Conservation (phyloP, 2,329 filamentous ascomycete genomes). For the Alternaria consortialis region DNA sequence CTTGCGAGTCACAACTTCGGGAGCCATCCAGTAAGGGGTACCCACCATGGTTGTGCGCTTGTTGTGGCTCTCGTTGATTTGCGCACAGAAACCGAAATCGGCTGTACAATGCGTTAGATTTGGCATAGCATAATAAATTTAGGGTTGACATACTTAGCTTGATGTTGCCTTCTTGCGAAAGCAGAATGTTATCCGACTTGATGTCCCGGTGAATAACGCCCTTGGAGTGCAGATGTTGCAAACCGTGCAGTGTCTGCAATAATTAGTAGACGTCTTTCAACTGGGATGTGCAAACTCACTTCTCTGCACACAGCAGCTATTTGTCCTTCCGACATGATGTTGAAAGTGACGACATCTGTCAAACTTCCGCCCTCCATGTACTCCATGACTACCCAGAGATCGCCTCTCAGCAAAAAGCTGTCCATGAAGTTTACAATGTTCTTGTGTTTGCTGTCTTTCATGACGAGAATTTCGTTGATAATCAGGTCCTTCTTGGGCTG, state of each 20-base stretch:
- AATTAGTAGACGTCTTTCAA: constrained; percentile 17
- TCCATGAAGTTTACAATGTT: constrained; percentile 99
- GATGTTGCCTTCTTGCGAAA: constrained; percentile 94
- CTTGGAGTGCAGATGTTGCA: constrained; percentile 96
- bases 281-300: constrained; percentile 52
- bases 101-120: constrained; percentile 61
- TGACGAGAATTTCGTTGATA: constrained; percentile 98
- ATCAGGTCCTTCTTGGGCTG: constrained; percentile 99
- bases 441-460: constrained; percentile 98
- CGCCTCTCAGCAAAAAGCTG: constrained; percentile 87
- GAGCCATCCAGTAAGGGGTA: constrained; percentile 99
- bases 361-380: constrained; percentile 99
- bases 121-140: background rate
- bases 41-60: constrained; percentile 99
- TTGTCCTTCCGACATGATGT: constrained; percentile 98
- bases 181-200: constrained; percentile 96
- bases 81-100: constrained; percentile 98
- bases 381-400: constrained; percentile 99
- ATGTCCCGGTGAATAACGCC: constrained; percentile 98
- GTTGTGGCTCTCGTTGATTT: constrained; percentile 96
- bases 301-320: constrained; percentile 96
- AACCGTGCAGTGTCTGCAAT: constrained; percentile 77
- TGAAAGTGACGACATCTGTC: constrained; percentile 98
- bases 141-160: constrained; percentile 79
- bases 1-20: constrained; percentile 95